A percentile compares a stretch with the other conserved stretches of the same genome.
Evolutionary conservation across 305 asterid species (phyloP).

Genomic region (Plantago lanceolata): DNA sequence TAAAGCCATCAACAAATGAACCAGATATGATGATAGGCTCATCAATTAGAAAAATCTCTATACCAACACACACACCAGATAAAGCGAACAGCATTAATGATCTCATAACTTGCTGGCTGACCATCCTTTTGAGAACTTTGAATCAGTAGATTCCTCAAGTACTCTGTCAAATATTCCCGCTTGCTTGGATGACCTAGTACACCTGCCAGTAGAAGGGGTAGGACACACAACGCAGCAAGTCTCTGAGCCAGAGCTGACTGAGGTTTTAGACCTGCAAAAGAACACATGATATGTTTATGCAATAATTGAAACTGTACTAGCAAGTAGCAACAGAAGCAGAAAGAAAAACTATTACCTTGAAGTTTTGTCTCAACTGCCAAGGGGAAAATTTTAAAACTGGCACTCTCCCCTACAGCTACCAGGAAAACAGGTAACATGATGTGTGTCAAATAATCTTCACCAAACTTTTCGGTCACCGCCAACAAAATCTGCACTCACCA

Average conservation of each 20-base stretch:
- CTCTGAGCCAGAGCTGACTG: slow-evolving; percentile 58
- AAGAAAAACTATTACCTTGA: slow-evolving; percentile 41
- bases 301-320: slow-evolving; percentile 2
- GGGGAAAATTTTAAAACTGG: slow-evolving; percentile 67
- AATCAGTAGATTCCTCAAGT: slow-evolving; percentile 68
- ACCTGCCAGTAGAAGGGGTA: slow-evolving; percentile 94
- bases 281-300: slow-evolving; percentile 15
- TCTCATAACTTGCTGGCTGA: slow-evolving; percentile 61
- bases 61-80: slow-evolving; percentile 60
- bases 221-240: slow-evolving; percentile 74
- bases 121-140: slow-evolving; percentile 57
- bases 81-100: slow-evolving; percentile 82
- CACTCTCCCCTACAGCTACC: slow-evolving; percentile 80
- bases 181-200: slow-evolving; percentile 78
- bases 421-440: slow-evolving; percentile 85
- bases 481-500: slow-evolving; percentile 59
- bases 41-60: slow-evolving; percentile 13
- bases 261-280: slow-evolving; percentile 68
- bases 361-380: slow-evolving; percentile 51
- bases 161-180: slow-evolving; percentile 60
- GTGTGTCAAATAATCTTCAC: slow-evolving; percentile 73
- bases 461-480: slow-evolving; percentile 65
- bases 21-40: slow-evolving; percentile 10
- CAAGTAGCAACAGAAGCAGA: slow-evolving; percentile 12
- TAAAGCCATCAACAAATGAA: slow-evolving; percentile 27